Percentiles rank a stretch among this genome's conserved stretches.
Evolutionary conservation across 257 asterid species (phyloP).

Genomic region (Penstemon eatonii): DNA sequence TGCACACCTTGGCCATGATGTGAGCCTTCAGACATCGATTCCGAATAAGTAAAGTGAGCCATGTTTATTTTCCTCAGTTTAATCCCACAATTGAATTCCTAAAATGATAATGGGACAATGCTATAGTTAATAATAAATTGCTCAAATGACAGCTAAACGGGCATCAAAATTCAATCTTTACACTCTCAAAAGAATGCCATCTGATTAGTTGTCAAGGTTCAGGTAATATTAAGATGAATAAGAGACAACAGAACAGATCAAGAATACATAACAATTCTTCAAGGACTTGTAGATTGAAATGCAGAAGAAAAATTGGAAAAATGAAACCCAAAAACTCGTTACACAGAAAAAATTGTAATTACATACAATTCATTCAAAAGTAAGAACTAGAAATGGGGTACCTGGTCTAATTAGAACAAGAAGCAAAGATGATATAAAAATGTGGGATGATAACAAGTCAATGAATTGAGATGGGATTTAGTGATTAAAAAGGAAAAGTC

Average conservation of each 20-base stretch:
- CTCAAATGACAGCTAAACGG: background rate
- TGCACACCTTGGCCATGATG: constrained; percentile 61
- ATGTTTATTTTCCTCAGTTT: constrained; percentile 25
- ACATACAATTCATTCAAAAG: background rate
- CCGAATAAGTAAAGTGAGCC: constrained; percentile 49
- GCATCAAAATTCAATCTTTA: constrained; percentile 27
- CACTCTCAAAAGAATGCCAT: background rate
- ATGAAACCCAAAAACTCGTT: background rate
- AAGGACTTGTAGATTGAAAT: constrained; percentile 1
- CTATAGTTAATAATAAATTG: background rate
- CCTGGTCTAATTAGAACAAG: background rate
- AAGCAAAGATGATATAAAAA: background rate
- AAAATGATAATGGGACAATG: background rate
- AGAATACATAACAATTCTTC: constrained; percentile 7
- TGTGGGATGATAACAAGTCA: background rate
- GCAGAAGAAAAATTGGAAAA: background rate
- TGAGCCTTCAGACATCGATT: constrained; percentile 54
- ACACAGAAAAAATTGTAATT: constrained; percentile 15
- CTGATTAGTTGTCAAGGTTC: background rate
- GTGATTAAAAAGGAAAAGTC: constrained; percentile 7
- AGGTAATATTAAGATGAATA: constrained; percentile 6
- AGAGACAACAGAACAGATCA: constrained; percentile 12
- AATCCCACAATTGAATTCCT: background rate
- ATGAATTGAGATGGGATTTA: constrained; percentile 21
- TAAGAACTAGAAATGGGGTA: background rate